These are phyloP conservation scores for Triticum monococcum DNA, from an alignment of 176 grass and related monocot genomes.

Conservation along the genomic window DNA sequence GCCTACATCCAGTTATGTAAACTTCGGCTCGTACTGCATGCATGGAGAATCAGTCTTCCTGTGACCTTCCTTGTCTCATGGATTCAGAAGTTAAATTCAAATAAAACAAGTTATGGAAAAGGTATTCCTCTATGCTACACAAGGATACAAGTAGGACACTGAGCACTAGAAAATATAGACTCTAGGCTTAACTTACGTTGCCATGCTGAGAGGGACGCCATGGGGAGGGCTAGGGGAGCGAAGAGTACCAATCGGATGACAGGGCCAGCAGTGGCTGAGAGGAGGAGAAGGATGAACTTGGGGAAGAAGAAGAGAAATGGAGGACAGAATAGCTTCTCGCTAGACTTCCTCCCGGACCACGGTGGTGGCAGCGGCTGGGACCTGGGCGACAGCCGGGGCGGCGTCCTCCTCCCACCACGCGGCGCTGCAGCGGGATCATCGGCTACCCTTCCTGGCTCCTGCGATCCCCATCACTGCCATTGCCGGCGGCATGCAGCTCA, in stretches of 20 bases:
- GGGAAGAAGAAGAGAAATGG: too few relatives aligned
- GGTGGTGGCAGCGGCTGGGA: not conserved
- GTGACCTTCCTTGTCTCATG: not conserved
- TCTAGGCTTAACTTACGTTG: too few relatives aligned
- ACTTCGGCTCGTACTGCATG: not conserved
- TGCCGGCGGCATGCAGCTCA: too few relatives aligned
- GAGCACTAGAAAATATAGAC: too few relatives aligned
- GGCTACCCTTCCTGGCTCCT: too few relatives aligned
- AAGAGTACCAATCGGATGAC: too few relatives aligned
- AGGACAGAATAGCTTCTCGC: not conserved
- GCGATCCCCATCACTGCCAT: too few relatives aligned
- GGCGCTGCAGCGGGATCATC: not conserved
- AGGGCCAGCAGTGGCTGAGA: too few relatives aligned
- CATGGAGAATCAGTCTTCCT: not conserved
- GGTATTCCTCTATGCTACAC: not conserved
- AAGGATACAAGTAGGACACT: not conserved
- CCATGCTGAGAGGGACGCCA: too few relatives aligned
- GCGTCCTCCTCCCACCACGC: not conserved
- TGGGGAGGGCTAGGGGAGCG: too few relatives aligned
- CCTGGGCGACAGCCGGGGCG: not conserved
- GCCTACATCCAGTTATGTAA: not conserved
- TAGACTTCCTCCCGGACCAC: not conserved
- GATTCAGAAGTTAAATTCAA: not conserved
- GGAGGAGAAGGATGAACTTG: too few relatives aligned
- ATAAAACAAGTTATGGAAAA: conserved; percentile 7